Conservation (phyloP, 2,329 filamentous ascomycete species). For the Alternaria longipes region DNA sequence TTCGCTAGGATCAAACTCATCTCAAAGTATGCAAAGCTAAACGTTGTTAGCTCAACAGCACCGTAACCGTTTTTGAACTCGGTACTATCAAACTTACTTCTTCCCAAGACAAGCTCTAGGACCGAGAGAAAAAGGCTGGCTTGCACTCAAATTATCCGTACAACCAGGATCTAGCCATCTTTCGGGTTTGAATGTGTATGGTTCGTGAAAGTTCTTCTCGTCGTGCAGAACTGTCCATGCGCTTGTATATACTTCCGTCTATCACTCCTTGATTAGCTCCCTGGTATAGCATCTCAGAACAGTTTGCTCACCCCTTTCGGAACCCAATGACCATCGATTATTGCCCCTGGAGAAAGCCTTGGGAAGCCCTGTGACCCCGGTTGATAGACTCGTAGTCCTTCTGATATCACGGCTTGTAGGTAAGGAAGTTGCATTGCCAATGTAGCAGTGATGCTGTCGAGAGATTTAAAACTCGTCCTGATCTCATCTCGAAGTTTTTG, state of each 20-base stretch:
- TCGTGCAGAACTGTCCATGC: constrained; percentile 1
- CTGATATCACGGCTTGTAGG: background rate
- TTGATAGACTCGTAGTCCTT: background rate
- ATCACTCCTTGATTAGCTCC: background rate
- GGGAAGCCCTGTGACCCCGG: constrained; percentile 3
- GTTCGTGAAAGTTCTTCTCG: background rate
- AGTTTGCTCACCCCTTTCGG: background rate
- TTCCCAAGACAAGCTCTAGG: background rate
- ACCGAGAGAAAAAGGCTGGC: constrained; percentile 1
- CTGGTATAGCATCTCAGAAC: background rate
- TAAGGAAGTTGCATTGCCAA: background rate
- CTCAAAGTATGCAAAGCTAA: background rate
- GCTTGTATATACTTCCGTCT: constrained; percentile 1
- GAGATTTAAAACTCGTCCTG: background rate
- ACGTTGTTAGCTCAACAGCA: background rate
- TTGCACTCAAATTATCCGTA: background rate
- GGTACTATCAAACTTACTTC: background rate
- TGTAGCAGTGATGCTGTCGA: background rate
- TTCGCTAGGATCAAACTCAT: background rate
- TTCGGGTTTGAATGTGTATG: constrained; percentile 3
- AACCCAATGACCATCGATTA: background rate
- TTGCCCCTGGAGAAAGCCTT: background rate
- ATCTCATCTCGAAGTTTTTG: background rate
- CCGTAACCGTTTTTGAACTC: background rate
- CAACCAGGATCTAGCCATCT: background rate